These are phyloP conservation scores for Leishmania major DNA, from an alignment of 208 protist genomes.

Conservation along the genomic window DNA sequence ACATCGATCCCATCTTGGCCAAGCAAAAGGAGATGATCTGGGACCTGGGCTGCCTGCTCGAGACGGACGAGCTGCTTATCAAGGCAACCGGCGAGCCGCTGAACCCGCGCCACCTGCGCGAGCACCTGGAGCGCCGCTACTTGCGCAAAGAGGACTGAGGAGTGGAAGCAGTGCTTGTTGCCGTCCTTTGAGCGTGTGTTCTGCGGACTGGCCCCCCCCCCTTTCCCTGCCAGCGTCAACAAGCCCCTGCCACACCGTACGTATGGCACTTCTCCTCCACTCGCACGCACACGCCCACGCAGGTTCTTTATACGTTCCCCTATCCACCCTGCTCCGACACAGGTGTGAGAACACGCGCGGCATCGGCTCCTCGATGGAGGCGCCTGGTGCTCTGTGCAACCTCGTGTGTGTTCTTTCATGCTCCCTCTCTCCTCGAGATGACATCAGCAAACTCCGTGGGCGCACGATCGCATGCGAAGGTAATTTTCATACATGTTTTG, in stretches of 20 bases:
- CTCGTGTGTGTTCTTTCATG: no score
- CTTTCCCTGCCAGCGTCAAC: not conserved
- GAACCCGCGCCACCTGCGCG: conserved; percentile 63
- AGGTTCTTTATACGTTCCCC: not conserved
- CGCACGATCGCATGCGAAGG: no score
- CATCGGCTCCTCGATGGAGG: no score
- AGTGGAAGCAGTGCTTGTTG: not conserved
- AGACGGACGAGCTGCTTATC: conserved; percentile 66
- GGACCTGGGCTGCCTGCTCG: conserved; percentile 42
- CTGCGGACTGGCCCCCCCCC: not conserved
- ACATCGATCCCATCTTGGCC: conserved; percentile 52
- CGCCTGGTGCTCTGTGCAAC: no score
- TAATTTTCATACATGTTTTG: no score
- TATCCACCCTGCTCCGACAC: no score
- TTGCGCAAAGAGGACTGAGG: conserved; percentile 35
- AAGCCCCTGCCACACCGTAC: not conserved
- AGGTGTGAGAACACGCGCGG: no score
- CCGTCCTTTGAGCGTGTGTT: not conserved
- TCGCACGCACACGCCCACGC: not conserved
- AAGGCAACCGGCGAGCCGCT: conserved; percentile 72
- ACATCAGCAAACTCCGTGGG: no score
- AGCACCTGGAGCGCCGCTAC: conserved; percentile 80
- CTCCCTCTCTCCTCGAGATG: no score
- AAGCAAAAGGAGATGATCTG: conserved; percentile 66
- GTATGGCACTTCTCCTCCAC: not conserved